A percentile compares a stretch with the other conserved stretches of the same genome.
Conservation (phyloP, 169 alveolate genomes). For the Toxoplasma gondii region DNA sequence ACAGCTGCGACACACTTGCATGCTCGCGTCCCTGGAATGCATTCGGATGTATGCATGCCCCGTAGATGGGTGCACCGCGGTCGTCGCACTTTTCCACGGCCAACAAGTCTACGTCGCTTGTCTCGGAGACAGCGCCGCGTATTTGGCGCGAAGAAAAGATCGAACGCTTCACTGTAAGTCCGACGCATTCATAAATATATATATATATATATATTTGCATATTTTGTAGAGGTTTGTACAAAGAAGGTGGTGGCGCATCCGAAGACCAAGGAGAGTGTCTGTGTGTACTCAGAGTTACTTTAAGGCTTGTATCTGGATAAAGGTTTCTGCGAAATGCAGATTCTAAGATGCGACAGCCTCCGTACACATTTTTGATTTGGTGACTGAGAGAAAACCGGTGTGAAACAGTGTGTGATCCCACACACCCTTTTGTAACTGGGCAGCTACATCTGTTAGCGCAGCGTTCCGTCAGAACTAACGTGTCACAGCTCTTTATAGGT, state of each 20-base stretch:
- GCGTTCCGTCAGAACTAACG: too few species aligned
- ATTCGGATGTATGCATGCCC: not conserved
- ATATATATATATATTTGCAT: not conserved
- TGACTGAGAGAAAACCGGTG: too few species aligned
- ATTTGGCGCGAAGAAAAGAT: slow-evolving; percentile 62
- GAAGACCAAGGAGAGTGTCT: not conserved
- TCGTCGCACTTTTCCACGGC: slow-evolving; percentile 74
- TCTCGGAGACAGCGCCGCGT: slow-evolving; percentile 87
- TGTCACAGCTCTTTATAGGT: too few species aligned
- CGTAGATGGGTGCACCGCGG: slow-evolving; percentile 88
- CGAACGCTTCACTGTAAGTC: slow-evolving; percentile 22
- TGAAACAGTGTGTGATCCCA: too few species aligned
- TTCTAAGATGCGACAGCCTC: too few species aligned
- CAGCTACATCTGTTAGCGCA: too few species aligned
- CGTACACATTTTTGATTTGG: too few species aligned
- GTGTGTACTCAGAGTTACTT: not conserved
- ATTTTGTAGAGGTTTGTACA: not conserved
- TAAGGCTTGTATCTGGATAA: not conserved
- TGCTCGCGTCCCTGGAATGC: not conserved
- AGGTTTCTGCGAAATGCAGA: not conserved
- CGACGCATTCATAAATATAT: not conserved
- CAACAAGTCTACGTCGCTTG: slow-evolving; percentile 77
- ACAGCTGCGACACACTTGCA: too few species aligned
- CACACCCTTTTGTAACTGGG: too few species aligned
- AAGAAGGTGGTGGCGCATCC: too few species aligned